phyloP scores from a whole-genome alignment of 2,329 filamentous ascomycete genomes.

The Cordyceps fumosorosea region DNA sequence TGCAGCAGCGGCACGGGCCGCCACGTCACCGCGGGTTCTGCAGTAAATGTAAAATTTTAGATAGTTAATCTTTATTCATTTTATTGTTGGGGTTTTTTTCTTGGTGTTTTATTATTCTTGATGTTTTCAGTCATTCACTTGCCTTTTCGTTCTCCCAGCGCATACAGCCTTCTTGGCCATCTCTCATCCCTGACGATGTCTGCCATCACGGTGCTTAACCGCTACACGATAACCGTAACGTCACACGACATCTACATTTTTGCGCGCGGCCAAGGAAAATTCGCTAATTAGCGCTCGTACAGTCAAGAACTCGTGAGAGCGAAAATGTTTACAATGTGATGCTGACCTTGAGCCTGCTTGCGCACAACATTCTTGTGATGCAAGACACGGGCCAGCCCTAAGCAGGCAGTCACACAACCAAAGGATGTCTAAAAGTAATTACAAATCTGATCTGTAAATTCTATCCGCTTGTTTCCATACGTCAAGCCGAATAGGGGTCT shows the following conservation, averaged over 20 bases:
- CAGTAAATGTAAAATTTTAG: no score
- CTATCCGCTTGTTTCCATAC: no score
- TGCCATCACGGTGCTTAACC: not conserved
- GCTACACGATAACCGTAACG: not conserved
- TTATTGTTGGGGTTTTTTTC: no score
- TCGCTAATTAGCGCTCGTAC: not conserved
- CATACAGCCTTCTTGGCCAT: not conserved
- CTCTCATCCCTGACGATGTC: not conserved
- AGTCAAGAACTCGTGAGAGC: not conserved
- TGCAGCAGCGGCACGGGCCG: no score
- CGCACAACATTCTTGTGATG: not conserved
- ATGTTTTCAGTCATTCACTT: not conserved
- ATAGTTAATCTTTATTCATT: no score
- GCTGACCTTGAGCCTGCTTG: not conserved
- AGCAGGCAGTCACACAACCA: not conserved
- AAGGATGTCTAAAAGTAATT: not conserved
- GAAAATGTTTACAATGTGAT: not conserved
- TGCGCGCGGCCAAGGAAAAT: not conserved
- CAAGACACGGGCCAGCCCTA: not conserved
- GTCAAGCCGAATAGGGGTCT: not conserved
- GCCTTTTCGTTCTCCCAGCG: not conserved
- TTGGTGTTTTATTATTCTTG: no score
- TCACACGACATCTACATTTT: not conserved
- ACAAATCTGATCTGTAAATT: no score
- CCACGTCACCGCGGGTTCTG: no score